Percentiles rank a stretch among this genome's conserved stretches.
Evolutionary conservation across 2,329 filamentous ascomycete genomes (phyloP).

Genomic region (Pochonia chlamydosporia): DNA sequence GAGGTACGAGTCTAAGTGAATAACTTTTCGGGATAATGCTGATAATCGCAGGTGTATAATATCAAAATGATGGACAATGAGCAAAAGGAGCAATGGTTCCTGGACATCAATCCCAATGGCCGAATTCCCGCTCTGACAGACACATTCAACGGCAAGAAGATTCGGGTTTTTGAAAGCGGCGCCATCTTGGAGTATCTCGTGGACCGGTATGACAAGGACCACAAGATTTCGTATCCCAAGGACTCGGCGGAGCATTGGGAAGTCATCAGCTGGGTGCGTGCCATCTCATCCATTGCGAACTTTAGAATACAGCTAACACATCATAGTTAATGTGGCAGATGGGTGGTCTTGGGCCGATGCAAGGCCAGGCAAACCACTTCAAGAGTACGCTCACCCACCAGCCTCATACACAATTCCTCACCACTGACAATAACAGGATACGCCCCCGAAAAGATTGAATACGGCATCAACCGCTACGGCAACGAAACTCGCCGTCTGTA

Average conservation of each 20-base stretch:
- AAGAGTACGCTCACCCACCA: slow-evolving; percentile 38
- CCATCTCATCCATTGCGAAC: not conserved
- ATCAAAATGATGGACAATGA: slow-evolving; percentile 68
- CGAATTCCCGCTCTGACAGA: slow-evolving; percentile 86
- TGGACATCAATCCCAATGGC: slow-evolving; percentile 88
- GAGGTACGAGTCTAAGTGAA: slow-evolving; percentile 54
- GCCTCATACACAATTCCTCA: not conserved
- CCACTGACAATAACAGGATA: slow-evolving; percentile 48
- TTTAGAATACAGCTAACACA: too few species aligned
- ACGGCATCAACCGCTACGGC: slow-evolving; percentile 74
- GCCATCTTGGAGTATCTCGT: slow-evolving; percentile 81
- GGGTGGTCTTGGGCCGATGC: slow-evolving; percentile 76
- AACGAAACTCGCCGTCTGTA: slow-evolving; percentile 84
- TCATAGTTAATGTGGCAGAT: slow-evolving; percentile 70
- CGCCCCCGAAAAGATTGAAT: slow-evolving; percentile 75
- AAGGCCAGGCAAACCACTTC: slow-evolving; percentile 79
- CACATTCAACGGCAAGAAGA: slow-evolving; percentile 66
- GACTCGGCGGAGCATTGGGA: slow-evolving; percentile 73
- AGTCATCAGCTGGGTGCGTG: slow-evolving; percentile 65
- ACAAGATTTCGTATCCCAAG: slow-evolving; percentile 75
- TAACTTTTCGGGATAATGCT: slow-evolving; percentile 1
- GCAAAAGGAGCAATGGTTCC: slow-evolving; percentile 85
- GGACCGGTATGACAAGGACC: slow-evolving; percentile 71
- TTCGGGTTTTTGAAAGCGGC: slow-evolving; percentile 77
- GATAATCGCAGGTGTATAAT: slow-evolving; percentile 39